Evolutionary conservation across 73 alveolate species (phyloP).

Genomic region (Tetrahymena malaccensis): DNA sequence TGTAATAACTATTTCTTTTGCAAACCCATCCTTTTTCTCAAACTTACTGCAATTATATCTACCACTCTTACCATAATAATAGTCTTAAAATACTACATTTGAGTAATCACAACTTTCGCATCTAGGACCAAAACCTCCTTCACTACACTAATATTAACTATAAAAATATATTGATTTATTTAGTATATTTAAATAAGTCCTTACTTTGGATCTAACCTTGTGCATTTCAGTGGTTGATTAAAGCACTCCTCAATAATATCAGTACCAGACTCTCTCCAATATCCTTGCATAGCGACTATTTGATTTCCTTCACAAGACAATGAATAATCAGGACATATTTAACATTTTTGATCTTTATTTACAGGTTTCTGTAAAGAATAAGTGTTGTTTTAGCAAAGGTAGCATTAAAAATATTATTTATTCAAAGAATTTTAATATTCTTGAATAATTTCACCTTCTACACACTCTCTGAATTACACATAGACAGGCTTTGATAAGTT

Average conservation of each 20-base stretch:
- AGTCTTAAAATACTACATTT: background rate
- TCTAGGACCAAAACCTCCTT: background rate
- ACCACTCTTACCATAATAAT: background rate
- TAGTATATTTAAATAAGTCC: background rate
- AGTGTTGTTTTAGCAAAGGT: background rate
- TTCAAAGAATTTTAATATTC: background rate
- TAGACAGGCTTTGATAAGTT: background rate
- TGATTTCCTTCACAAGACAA: background rate
- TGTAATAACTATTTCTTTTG: background rate
- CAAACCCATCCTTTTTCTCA: background rate
- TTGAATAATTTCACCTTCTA: background rate
- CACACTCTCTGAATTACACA: background rate
- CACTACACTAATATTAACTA: background rate
- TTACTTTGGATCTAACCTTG: background rate
- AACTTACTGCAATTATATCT: background rate
- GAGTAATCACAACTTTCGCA: background rate
- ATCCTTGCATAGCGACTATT: background rate
- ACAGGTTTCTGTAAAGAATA: background rate
- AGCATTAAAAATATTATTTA: background rate
- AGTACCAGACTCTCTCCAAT: background rate
- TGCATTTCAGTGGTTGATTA: background rate
- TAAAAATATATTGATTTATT: background rate
- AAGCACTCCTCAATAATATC: background rate
- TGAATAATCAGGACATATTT: background rate
- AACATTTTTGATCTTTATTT: background rate